Evolutionary conservation across 2,329 filamentous ascomycete species (phyloP), one percentile per base, ranked within the genome.

Genomic region (Dactylonectria estremocensis): DNA sequence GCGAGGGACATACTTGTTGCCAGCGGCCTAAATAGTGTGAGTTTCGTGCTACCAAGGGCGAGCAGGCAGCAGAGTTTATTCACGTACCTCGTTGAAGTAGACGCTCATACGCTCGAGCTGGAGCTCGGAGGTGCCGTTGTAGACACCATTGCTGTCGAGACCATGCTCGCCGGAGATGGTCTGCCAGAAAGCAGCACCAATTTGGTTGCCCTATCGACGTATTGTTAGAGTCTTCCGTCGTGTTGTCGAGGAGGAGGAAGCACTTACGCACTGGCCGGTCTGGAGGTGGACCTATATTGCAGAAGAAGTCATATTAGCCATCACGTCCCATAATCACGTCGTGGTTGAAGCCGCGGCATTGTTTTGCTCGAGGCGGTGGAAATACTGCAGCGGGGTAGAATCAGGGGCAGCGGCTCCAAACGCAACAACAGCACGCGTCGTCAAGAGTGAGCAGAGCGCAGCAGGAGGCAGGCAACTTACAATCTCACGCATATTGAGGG

Each of bases 71-170:
- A 13, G 22, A 13, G 31, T n/a, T 18, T 48, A 8, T 3, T 33
- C 46, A 77, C 83, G 67, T 81, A 88, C 86, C 85, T 89, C 87
- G 80, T 97, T 95, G 92, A 98, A 98, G 91, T 98, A 98, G 85
- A 98, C 95, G 85, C 95, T 99, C 95, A 99, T 97, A 81, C 96
- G 95, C 93, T 99, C 96, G 78, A 98, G 92, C 90, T 99, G 96
- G 83, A 98, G 95, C 86, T 98, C 96, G 50, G 95, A 98, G 78
- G 94, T 95, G 83, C 96, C 96, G 85, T 97, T 97, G 92, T 98
- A 98, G 93, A 98, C 92, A 87, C 95, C 95, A 85, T 94, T 94
- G 87, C 93, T 94, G 87, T 99, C 96, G 82, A 99, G 95, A 81
- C 96, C 96, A 85, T 99, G 96, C 90, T 95, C 92, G 85, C 92